Percentiles rank a stretch among this genome's conserved stretches.
Conservation (phyloP, 768 basidiomycete species). For the Cystofilobasidium capitatum region DNA sequence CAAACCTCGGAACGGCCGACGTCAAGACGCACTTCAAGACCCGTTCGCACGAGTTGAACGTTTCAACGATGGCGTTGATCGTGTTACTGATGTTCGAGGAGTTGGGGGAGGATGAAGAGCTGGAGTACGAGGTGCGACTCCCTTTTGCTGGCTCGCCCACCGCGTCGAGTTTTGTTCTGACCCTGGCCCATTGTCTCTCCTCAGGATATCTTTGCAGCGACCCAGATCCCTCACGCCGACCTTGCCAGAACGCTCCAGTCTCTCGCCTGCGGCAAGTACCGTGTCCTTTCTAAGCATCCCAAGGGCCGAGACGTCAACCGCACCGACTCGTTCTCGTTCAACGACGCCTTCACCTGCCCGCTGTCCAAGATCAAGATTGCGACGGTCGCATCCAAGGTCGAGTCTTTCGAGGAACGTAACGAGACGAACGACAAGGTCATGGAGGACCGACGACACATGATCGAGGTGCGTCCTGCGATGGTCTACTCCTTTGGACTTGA, state of each 20-base stretch:
- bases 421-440: constrained; percentile 85
- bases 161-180: not conserved
- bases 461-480: constrained; percentile 54
- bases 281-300: constrained; percentile 83
- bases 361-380: constrained; percentile 87
- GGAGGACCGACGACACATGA: constrained; percentile 79
- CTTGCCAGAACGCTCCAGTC: constrained; percentile 90
- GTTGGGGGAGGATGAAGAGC: constrained; percentile 53
- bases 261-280: constrained; percentile 87
- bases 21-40: constrained; percentile 70
- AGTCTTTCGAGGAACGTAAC: constrained; percentile 72
- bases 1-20: constrained; percentile 80
- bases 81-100: constrained; percentile 81
- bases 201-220: constrained; percentile 74
- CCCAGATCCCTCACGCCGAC: constrained; percentile 63
- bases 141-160: not conserved
- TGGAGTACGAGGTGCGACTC: constrained; percentile 64
- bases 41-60: constrained; percentile 76
- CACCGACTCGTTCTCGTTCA: constrained; percentile 81
- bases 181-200: not conserved
- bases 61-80: constrained; percentile 78
- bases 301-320: constrained; percentile 68
- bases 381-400: constrained; percentile 77
- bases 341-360: constrained; percentile 63
- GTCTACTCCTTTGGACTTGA: not conserved